phyloP scores from a whole-genome alignment of 2,329 filamentous ascomycete species.

The Colletotrichum navitas region DNA sequence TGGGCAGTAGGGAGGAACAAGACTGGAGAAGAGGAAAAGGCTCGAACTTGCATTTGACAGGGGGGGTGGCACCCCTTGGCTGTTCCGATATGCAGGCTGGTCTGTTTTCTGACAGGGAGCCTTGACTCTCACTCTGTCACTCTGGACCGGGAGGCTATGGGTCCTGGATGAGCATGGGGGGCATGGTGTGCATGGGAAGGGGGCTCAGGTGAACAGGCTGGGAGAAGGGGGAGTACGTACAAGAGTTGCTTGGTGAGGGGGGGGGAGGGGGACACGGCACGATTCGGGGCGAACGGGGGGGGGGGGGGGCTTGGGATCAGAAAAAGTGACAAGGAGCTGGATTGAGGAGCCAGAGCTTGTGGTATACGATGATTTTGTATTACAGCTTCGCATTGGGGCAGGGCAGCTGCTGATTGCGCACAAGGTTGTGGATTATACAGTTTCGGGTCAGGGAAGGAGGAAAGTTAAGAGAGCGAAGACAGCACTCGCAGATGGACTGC shows the following conservation, averaged over 20 bases:
- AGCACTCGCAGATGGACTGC: neutral
- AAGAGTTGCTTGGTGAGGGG: slow-evolving; percentile 21
- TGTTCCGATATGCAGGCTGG: slow-evolving; percentile 37
- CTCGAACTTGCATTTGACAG: slow-evolving; percentile 37
- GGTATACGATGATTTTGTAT: neutral
- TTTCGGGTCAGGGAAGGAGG: neutral
- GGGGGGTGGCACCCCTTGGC: slow-evolving; percentile 23
- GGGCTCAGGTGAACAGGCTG: slow-evolving; percentile 43
- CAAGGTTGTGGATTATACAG: neutral
- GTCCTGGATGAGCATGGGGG: slow-evolving; percentile 41
- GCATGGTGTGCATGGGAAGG: slow-evolving; percentile 46
- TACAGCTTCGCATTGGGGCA: neutral
- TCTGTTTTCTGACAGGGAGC: slow-evolving; percentile 42
- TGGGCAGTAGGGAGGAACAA: slow-evolving; percentile 36
- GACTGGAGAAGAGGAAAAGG: slow-evolving; percentile 37
- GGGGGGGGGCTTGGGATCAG: slow-evolving; percentile 7
- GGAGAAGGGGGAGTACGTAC: slow-evolving; percentile 11
- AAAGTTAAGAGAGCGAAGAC: slow-evolving; percentile 1
- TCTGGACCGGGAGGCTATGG: slow-evolving; percentile 34
- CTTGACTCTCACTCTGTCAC: slow-evolving; percentile 31
- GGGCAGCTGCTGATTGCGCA: neutral
- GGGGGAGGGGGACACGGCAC: slow-evolving; percentile 27
- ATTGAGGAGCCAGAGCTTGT: slow-evolving; percentile 5
- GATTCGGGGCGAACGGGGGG: slow-evolving; percentile 39
- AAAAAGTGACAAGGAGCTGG: slow-evolving; percentile 28